Evolutionary conservation across 1,284 basidiomycete genomes (phyloP).

Genomic region (Xerocomus amazonicus): DNA sequence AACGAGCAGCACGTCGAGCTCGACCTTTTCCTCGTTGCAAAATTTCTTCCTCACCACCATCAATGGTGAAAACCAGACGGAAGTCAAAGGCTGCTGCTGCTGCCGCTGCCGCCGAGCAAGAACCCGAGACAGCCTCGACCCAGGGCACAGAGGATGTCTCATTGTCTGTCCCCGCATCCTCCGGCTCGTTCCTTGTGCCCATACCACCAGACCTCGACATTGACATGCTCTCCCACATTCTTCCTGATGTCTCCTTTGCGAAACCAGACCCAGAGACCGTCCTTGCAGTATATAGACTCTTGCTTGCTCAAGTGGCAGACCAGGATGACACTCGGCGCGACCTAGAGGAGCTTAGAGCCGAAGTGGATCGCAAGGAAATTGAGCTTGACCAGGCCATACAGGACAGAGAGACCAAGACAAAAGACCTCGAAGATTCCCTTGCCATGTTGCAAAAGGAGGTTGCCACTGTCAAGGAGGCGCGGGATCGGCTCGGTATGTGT

Average conservation of each 20-base stretch:
- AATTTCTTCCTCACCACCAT: neutral
- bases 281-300: constrained; percentile 54
- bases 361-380: constrained; percentile 64
- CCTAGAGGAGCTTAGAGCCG: constrained; percentile 62
- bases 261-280: constrained; percentile 56
- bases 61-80: constrained; percentile 40
- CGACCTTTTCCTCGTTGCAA: neutral
- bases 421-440: constrained; percentile 51
- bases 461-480: constrained; percentile 51
- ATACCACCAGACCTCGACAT: constrained; percentile 61
- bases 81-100: constrained; percentile 41
- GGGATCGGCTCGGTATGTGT: constrained; percentile 58
- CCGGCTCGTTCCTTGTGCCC: constrained; percentile 32
- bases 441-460: constrained; percentile 54
- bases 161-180: constrained; percentile 8
- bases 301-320: constrained; percentile 55
- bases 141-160: constrained; percentile 31
- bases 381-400: constrained; percentile 77
- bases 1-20: constrained; percentile 11
- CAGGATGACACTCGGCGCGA: constrained; percentile 53
- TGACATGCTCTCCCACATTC: constrained; percentile 49
- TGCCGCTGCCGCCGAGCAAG: constrained; percentile 28
- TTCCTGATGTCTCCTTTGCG: constrained; percentile 52
- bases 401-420: constrained; percentile 58
- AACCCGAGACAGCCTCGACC: constrained; percentile 34